Percentiles rank a stretch among this genome's conserved stretches.
These are phyloP conservation scores for Colletotrichum filicis DNA, from an alignment of 2,329 filamentous ascomycete genomes.

Conservation along the genomic window DNA sequence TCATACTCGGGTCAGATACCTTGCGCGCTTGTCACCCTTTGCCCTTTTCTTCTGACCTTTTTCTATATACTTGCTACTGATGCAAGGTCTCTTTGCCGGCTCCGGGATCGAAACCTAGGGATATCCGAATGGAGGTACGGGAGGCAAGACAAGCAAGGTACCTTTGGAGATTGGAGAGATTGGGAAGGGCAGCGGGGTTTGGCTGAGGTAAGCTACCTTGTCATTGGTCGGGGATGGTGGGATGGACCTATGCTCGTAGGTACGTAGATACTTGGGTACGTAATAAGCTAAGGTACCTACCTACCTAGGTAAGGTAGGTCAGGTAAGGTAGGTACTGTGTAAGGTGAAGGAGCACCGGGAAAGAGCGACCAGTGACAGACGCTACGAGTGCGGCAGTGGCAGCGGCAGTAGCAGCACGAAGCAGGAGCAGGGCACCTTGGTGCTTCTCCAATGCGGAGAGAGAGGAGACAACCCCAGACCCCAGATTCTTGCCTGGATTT, in stretches of 20 bases:
- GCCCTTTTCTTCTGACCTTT: not conserved
- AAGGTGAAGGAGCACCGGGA: not conserved
- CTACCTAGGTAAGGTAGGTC: no score
- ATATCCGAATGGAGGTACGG: no score
- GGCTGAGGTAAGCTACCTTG: not conserved
- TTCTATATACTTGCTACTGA: not conserved
- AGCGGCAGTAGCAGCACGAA: not conserved
- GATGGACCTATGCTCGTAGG: no score
- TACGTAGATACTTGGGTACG: not conserved
- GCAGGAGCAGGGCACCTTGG: not conserved
- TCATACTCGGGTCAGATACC: not conserved
- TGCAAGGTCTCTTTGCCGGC: not conserved
- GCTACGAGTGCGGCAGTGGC: not conserved
- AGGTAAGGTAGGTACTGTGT: no score
- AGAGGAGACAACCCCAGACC: slow-evolving; percentile 48
- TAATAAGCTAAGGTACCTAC: no score
- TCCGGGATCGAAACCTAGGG: not conserved
- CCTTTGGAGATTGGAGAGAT: not conserved
- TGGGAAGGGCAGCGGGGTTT: not conserved
- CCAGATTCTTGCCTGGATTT: slow-evolving; percentile 34
- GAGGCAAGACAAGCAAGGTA: no score
- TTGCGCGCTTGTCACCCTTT: not conserved
- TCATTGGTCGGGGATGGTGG: not conserved
- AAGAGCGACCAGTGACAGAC: no score
- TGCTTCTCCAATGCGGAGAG: slow-evolving; percentile 54